Evolutionary conservation across 352 stramenopile species (phyloP).

Genomic region (Phytophthora lateralis): DNA sequence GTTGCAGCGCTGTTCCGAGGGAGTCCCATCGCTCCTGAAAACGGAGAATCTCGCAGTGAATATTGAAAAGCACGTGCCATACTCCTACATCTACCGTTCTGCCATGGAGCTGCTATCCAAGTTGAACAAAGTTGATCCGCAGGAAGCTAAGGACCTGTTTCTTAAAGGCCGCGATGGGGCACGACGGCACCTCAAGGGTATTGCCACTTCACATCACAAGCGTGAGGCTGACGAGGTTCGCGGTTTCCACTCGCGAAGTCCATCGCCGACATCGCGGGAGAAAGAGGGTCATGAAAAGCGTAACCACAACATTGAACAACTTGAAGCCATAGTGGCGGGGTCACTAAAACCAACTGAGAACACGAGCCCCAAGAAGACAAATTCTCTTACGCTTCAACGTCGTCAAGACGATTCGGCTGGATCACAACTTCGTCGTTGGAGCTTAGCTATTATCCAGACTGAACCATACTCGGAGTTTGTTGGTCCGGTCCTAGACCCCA

Average conservation of each 20-base stretch:
- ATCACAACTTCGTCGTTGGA: not conserved
- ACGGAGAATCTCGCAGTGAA: conserved; percentile 13
- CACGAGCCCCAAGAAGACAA: not conserved
- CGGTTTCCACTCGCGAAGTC: conserved; percentile 18
- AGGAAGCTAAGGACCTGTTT: conserved; percentile 59
- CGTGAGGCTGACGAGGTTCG: conserved; percentile 5
- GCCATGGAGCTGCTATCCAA: conserved; percentile 57
- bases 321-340: conserved; percentile 14
- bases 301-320: conserved; percentile 17
- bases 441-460: not conserved
- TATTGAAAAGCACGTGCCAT: conserved; percentile 48
- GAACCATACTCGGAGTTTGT: not conserved
- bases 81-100: conserved; percentile 57
- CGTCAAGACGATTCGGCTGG: not conserved
- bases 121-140: conserved; percentile 45
- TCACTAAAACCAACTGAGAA: not conserved
- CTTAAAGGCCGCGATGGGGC: conserved; percentile 39
- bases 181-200: conserved; percentile 31
- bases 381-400: not conserved
- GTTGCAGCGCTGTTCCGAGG: conserved; percentile 8
- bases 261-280: conserved; percentile 3
- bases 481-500: not conserved
- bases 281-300: conserved; percentile 2
- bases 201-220: conserved; percentile 9
- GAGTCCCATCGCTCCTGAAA: not conserved